Evolutionary conservation across 2,329 filamentous ascomycete genomes (phyloP), one percentile per base, ranked within the genome.

Genomic region (Trichoderma cornu-damae): DNA sequence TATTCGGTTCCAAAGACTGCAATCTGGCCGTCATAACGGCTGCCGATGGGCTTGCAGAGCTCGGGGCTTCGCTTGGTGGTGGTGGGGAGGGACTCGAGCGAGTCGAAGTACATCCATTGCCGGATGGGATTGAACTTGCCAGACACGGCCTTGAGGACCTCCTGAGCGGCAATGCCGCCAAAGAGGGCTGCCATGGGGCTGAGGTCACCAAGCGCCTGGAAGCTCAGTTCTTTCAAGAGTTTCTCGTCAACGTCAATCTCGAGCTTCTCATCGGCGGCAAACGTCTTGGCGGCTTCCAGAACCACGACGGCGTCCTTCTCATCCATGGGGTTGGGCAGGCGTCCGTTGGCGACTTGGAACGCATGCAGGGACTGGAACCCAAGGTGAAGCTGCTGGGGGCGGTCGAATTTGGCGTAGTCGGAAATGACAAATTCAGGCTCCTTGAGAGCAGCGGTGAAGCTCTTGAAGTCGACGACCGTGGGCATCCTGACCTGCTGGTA

Each of bases 401-500:
- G 88, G 72, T 97, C 94, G 64, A 96, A 97, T 73, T 99, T 99
- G 73, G 94, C 94, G 69, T 92, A 99, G 71, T 99, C 94, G 20
- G 94, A 96, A 60, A 96, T 84, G 67, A 97, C 75, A 62, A 95
- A 85, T 67, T 96, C 93, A 2, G 94, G 94, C 58, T 90, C 88
- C 73, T 90, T 90, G 57, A 96, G 74, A 60, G 96, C 84, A 52
- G 83, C 77, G 40, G 85, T 85, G 58, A 96, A 83, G 38, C 85
- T 79, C 76, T 96, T 89, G 75, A 97, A 99, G 70, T 94, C 83
- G 67, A 97, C 75, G 55, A 90, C 83, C 76, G 94, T 96, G 50
- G 94, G 94, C 93, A 96, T 96, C 81, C 97, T 99, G 73, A 97
- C 94, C 73, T 99, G 94, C 37, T 89, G 87, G 72, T 89, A 99